These are phyloP conservation scores for Mucor saturninus DNA, from an alignment of 371 early-diverging fungal genomes.

Conservation along the genomic window DNA sequence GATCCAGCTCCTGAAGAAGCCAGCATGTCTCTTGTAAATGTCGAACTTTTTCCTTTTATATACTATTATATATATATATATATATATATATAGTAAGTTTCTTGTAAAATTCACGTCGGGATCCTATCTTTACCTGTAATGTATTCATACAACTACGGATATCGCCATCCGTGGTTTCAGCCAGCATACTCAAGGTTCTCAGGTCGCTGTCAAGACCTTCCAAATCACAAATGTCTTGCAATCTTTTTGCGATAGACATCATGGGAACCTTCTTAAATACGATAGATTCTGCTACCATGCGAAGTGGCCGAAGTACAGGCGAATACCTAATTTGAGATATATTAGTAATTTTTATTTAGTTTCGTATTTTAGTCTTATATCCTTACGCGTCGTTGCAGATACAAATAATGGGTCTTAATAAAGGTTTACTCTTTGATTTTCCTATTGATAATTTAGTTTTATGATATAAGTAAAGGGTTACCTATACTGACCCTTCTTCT, in stretches of 20 bases:
- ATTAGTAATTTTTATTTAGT: neutral
- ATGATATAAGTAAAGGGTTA: neutral
- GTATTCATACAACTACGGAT: slow-evolving; percentile 87
- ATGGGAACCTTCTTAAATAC: slow-evolving; percentile 72
- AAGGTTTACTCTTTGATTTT: slow-evolving; percentile 43
- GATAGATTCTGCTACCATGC: slow-evolving; percentile 75
- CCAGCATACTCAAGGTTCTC: slow-evolving; percentile 74
- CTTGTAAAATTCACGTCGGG: neutral
- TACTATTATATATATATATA: slow-evolving; percentile 28
- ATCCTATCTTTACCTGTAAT: slow-evolving; percentile 69
- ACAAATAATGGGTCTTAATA: slow-evolving; percentile 95
- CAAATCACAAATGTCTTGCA: slow-evolving; percentile 79
- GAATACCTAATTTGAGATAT: slow-evolving; percentile 66
- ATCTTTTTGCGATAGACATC: slow-evolving; percentile 72
- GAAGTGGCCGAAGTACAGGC: slow-evolving; percentile 85
- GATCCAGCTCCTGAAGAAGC: slow-evolving; percentile 63
- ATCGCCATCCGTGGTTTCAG: slow-evolving; percentile 85
- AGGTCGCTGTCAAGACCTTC: slow-evolving; percentile 81
- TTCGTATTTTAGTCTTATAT: neutral
- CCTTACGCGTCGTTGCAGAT: slow-evolving; percentile 95
- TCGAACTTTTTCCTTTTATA: slow-evolving; percentile 43
- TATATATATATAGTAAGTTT: neutral
- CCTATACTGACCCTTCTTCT: slow-evolving; percentile 16
- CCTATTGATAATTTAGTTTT: slow-evolving; percentile 10
- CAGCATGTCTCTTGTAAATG: slow-evolving; percentile 65